Evolutionary conservation across 1,284 basidiomycete genomes (phyloP), one percentile per base, ranked within the genome.

Genomic region (Veloboletus limbatus): DNA sequence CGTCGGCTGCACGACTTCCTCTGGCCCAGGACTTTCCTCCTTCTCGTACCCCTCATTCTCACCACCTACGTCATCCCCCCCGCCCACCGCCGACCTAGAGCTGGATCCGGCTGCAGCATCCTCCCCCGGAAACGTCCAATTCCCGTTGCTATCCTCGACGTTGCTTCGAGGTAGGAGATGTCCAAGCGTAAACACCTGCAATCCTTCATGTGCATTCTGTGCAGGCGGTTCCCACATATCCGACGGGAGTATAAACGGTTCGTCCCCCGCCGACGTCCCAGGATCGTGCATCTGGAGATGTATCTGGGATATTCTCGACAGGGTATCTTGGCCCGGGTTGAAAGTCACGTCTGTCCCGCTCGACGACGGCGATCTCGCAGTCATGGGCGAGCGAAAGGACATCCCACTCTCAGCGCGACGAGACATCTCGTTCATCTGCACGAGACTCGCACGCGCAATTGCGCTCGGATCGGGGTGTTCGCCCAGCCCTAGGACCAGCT

Each of bases 111-210:
- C 39, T 8, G 53, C 54, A 16, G 49, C 48, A 1, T 56, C 52
- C 18, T 63, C 60, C 27, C 57, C 67, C 34, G 77, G 75, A 55
- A 76, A 81, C 38, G 67, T 72, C 82, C 81, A 84, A 47, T 76
- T 79, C 34, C 79, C 79, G 43, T 76, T 77, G 48, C 60, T 69
- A 54, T 79, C 79, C 40, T 79, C 78, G 43, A 73, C 52, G 25
- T 58, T 63, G 44, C 71, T 72, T 49, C 78, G 67, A 6, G 88
- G 88, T 56, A 90, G 73, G 27, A 91, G 69, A 58, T 90, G 88
- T 0, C 89, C 89, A 1, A 92, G 79, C 5, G 89, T 92, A 60
- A 88, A 88, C 36, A 92, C 87, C 65, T 88, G 82, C 46, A 91
- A 63, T 1, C 85, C 88, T 55, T 84, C 79, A 53, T 86, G 82